Evolutionary conservation across 441 rosid genomes (phyloP).

Genomic region (Jatropha podagrica): DNA sequence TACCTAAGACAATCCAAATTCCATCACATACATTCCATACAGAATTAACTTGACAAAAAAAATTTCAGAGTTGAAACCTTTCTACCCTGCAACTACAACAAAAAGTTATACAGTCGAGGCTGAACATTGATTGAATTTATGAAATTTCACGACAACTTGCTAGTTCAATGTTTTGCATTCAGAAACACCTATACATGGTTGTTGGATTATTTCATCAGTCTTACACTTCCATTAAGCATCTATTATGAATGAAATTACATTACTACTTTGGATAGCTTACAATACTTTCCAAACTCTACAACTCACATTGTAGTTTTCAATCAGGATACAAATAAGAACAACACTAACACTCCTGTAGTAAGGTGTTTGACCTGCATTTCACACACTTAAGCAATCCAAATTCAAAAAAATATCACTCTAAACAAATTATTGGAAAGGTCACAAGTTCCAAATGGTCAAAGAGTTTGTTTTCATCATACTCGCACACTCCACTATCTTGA

Average conservation of each 20-base stretch:
- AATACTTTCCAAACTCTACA: background rate
- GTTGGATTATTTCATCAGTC: too few species aligned
- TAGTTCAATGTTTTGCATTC: background rate
- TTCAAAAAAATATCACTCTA: background rate
- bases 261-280: background rate
- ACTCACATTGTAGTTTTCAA: background rate
- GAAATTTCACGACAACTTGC: background rate
- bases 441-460: background rate
- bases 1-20: slow-evolving; percentile 50
- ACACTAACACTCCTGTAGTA: background rate
- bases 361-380: background rate
- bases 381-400: background rate
- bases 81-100: background rate
- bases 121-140: background rate
- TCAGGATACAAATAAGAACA: background rate
- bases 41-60: background rate
- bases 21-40: slow-evolving; percentile 12
- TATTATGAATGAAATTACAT: background rate
- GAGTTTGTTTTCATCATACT: background rate
- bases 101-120: too few species aligned
- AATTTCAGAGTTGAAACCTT: background rate
- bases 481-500: background rate
- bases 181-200: background rate
- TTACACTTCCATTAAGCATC: too few species aligned
- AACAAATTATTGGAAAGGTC: background rate